Evolutionary conservation across 495 filamentous ascomycete species (phyloP).

Genomic region (Elasticomyces elasticus): DNA sequence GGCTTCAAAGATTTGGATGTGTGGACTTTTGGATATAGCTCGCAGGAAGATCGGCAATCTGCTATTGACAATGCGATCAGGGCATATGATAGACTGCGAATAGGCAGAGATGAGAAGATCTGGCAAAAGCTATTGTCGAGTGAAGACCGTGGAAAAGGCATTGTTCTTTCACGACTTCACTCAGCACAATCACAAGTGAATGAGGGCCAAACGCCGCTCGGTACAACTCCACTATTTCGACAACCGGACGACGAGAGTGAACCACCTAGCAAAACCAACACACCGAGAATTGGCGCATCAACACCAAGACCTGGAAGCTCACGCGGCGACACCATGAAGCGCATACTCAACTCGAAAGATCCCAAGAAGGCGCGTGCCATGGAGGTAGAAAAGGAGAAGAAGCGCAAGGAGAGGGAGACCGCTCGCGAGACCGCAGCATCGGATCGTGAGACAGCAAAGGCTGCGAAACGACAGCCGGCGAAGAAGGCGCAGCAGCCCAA

Average conservation of each 20-base stretch:
- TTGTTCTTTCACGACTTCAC: constrained; percentile 63
- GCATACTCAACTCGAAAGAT: constrained; percentile 45
- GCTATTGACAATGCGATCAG: constrained; percentile 80
- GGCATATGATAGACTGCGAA: constrained; percentile 66
- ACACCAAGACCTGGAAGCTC: constrained; percentile 32
- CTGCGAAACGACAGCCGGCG: constrained; percentile 18
- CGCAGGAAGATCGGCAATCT: constrained; percentile 55
- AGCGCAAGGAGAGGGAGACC: constrained; percentile 23
- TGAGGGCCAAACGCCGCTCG: constrained; percentile 21
- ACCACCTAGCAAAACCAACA: constrained; percentile 34
- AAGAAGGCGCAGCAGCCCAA: constrained; percentile 30
- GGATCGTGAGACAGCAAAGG: constrained; percentile 22
- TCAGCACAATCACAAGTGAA: constrained; percentile 37
- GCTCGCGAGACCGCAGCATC: constrained; percentile 21
- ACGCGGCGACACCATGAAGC: constrained; percentile 48
- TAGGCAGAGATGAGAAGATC: constrained; percentile 59
- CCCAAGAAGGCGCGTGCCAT: constrained; percentile 40
- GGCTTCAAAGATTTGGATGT: constrained; percentile 75
- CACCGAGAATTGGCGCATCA: constrained; percentile 32
- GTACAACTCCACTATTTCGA: constrained; percentile 47
- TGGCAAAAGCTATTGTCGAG: constrained; percentile 73
- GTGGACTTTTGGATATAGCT: constrained; percentile 63
- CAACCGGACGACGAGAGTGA: constrained; percentile 15
- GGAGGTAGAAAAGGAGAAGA: constrained; percentile 25
- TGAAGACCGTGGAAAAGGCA: constrained; percentile 70